These are phyloP conservation scores for Kregervanrija fluxuum DNA, from an alignment of 805 yeast genomes.

Conservation along the genomic window DNA sequence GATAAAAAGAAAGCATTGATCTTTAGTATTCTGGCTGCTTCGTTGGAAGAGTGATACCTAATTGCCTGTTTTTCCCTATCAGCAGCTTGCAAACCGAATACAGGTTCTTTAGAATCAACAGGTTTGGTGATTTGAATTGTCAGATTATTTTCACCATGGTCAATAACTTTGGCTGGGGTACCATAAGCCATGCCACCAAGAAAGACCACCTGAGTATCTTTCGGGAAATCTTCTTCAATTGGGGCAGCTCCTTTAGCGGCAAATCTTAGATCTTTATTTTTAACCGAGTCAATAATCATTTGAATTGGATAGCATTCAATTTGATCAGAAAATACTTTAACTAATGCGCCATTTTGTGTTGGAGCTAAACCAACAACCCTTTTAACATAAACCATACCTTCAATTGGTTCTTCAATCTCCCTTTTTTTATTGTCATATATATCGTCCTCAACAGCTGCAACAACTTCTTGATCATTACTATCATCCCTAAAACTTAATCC, in stretches of 20 bases:
- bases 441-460: conserved; percentile 5
- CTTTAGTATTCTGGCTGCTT: conserved; percentile 50
- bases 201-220: conserved; percentile 62
- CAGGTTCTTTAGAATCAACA: conserved; percentile 47
- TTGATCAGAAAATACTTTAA: conserved; percentile 55
- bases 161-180: conserved; percentile 60
- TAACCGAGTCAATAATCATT: conserved; percentile 67
- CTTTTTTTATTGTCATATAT: not conserved
- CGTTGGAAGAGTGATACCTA: conserved; percentile 57
- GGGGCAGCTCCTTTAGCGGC: conserved; percentile 69
- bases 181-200: conserved; percentile 88
- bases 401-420: conserved; percentile 25
- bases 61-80: conserved; percentile 47
- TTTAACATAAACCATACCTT: conserved; percentile 60
- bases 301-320: conserved; percentile 68
- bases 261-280: conserved; percentile 67
- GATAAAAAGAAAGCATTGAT: conserved; percentile 64
- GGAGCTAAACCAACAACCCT: conserved; percentile 75
- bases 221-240: conserved; percentile 75
- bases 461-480: conserved; percentile 6
- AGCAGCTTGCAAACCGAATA: conserved; percentile 56
- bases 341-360: conserved; percentile 62
- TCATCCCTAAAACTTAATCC: conserved; percentile 35
- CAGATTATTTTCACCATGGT: conserved; percentile 38
- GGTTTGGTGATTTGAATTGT: conserved; percentile 47